Conservation (phyloP, 108 stramenopile species). For the Seminavis robusta region DNA sequence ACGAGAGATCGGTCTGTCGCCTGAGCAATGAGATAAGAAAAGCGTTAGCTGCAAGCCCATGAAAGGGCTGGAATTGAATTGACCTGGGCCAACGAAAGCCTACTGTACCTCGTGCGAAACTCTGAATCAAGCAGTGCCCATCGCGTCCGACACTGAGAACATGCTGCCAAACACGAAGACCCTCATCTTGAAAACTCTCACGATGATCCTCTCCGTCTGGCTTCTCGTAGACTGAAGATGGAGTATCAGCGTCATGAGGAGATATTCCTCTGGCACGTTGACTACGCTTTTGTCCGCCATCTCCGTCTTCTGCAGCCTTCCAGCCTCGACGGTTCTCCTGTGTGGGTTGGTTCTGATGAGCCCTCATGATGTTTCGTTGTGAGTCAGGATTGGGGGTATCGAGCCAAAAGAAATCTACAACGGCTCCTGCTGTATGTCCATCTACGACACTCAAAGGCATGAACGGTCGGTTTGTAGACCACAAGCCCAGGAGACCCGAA, state of each 20-base stretch:
- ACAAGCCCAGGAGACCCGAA: slow-evolving; percentile 57
- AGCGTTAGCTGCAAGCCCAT: not conserved
- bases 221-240: too few species aligned
- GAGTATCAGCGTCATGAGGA: not conserved
- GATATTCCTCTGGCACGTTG: not conserved
- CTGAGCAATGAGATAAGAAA: slow-evolving; percentile 5
- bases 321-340: slow-evolving; percentile 2
- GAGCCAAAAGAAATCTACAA: slow-evolving; percentile 73
- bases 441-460: slow-evolving; percentile 76
- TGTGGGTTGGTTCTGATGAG: not conserved
- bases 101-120: slow-evolving; percentile 52
- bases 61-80: not conserved
- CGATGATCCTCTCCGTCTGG: too few species aligned
- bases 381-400: slow-evolving; percentile 29
- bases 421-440: slow-evolving; percentile 72
- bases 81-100: too few species aligned
- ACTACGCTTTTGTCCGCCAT: not conserved
- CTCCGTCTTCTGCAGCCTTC: not conserved
- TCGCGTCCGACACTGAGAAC: slow-evolving; percentile 77
- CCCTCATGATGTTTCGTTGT: not conserved
- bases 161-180: slow-evolving; percentile 59
- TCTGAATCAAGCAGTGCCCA: slow-evolving; percentile 73
- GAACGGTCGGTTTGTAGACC: slow-evolving; percentile 69
- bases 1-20: slow-evolving; percentile 58
- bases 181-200: not conserved